Evolutionary conservation across 208 protist species (phyloP), one percentile per base, ranked within the genome.

Genomic region (Jaenimonas drosophilae): DNA sequence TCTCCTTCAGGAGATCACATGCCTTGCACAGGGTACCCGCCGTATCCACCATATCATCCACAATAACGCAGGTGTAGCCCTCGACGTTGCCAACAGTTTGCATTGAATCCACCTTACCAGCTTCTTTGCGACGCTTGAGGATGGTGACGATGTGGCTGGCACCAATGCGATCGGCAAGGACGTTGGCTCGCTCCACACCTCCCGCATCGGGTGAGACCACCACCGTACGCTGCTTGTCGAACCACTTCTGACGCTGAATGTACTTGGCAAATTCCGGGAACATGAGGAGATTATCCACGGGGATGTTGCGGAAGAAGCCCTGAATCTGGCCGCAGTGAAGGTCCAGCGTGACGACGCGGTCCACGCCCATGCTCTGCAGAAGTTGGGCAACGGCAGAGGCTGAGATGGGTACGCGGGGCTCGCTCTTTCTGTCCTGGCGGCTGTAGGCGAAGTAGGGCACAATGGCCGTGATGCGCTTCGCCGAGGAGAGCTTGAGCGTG

Each of bases 41-140:
- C 5, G 97, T 99, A 60, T 99, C 97, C 33, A 96, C 84, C 75
- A 99, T 99, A 63, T 99, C 97, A 45, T 99, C 97, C 19, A 98
- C 70, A 31, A 99, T 94, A 28, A 98, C 74, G 56, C 76, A 89
- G 20, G 89, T 82, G 65, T 94, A 96, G 32, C 91, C 95, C 46
- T 78, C 36, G 12, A 98, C 96, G 49, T 96, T 89, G 30, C 96
- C 96, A 28, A 98, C 94, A 0, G 97, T 88, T 54, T 96, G 80
- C 86, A 96, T 96, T 2, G 76, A 90, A 42, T 94, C 76, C 11
- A 96, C 80, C 59, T 96, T 83, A 27, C 95, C 95, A 0, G 91
- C 85, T 70, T 95, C 85, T 42, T 80, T 77, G 27, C 96, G 73
- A 3, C 92, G 74, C 60, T 94, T 94, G 43, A 94, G 63, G 30